Evolutionary conservation across 768 basidiomycete species (phyloP), one percentile per base, ranked within the genome.

Genomic region (Mycena galericulata): DNA sequence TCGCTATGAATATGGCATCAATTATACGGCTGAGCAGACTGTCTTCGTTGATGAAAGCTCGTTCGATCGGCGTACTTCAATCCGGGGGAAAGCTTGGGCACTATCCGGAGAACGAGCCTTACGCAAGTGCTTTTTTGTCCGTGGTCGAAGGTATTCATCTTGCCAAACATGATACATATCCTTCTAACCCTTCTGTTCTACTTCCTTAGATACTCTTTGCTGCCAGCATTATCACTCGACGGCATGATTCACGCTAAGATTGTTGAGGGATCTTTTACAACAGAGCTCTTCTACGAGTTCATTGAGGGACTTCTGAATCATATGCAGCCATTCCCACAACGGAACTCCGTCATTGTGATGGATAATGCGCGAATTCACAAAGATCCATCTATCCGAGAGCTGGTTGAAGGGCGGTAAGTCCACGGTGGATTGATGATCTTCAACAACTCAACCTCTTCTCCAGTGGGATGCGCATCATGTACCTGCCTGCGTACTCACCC

Each of bases 201-300:
- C n/a, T n/a, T n/a, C n/a, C n/a, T n/a, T n/a, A 76, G 75, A n/a
- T 82, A 79, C 63, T 83, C 81, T 0, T 66, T 83, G 5, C 72
- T 83, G 0, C 82, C 81, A 6, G 81, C 79, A 15, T 14, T 82
- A 2, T 78, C 78, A 0, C 74, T 80, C 7, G 71, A 79, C 57
- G 83, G 83, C 3, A 75, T 83, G 8, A 15, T 83, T 2, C 72
- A 79, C 58, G 34, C 74, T 7, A 65, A 76, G 10, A 71, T 82
- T 24, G 56, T 76, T 3, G 61, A 75, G 26, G 75, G 78, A 0
- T 75, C 81, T 2, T 82, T 77, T 64, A 80, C 72, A 24, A 66
- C 57, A 0, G 65, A 32, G 10, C 30, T 7, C 2, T 83, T 85
- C 66, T 27, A 41, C 0, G 26, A 72, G 0, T 85, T 82, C 63